Evolutionary conservation across 169 alveolate genomes (phyloP), one percentile per base, ranked within the genome.

Genomic region (Plasmodium vivax): DNA sequence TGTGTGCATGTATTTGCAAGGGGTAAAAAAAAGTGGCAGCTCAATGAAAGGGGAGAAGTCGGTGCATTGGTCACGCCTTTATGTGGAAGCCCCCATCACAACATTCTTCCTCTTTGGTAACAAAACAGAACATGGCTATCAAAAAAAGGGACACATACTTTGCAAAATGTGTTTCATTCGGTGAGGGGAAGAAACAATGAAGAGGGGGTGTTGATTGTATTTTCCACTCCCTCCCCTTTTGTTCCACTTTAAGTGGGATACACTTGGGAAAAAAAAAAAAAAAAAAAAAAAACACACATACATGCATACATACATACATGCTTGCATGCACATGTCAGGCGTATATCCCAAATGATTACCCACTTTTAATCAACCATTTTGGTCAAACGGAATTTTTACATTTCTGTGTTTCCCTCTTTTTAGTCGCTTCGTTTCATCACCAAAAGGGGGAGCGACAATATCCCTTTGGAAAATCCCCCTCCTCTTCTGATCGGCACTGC

Each of bases 41-140:
- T 51, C 62, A 51, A 51, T 51, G 62, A 14, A 51, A 51, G 62
- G 19, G 62, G 8, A 79, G 45, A 71, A 68, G 72, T 68, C 41
- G 30, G 92, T 84, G 92, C 92, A 43, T 84, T 68, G 51, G 43
- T 38, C 27, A 7, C 32, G 19, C 47, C 32, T 72, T 34, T 68
- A 36, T 84, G 74, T 30, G 30, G 51, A 71, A 19, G 74, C 30
- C 54, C 82, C 51, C 62, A 51, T 51, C 62, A 51, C 23, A 51
- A 12, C 23, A 51, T 51, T 12, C 62, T 51, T 51, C 62, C 62
- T 51, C 62, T 51, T 51, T 51, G 62, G 62, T 51, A 2, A 51
- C 62, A 0, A 51, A 51, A 51, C 19, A 51, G 19, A 14, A 14
- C 62, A 14, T 51, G 23, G 8, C 6, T 51, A 51, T 51, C 62